phyloP scores from a whole-genome alignment of 257 asterid genomes.

The Echium plantagineum region DNA sequence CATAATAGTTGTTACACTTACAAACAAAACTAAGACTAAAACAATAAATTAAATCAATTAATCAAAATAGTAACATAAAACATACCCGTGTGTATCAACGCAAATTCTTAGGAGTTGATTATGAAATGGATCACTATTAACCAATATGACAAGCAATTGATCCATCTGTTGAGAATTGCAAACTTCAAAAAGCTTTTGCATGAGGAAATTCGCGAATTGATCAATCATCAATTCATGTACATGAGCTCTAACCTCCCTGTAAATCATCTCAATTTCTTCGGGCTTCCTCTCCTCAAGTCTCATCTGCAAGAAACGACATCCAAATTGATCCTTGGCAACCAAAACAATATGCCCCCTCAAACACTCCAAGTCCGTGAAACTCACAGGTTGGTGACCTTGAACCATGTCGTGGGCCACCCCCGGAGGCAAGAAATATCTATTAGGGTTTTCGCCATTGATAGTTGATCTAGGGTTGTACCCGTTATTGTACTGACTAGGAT shows the following conservation, averaged over 20 bases:
- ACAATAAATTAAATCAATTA: not conserved
- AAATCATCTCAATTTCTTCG: constrained; percentile 28
- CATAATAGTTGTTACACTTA: not conserved
- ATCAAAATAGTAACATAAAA: constrained; percentile 18
- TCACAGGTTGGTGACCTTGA: not conserved
- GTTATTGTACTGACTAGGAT: constrained; percentile 2
- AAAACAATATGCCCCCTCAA: constrained; percentile 23
- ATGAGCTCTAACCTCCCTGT: constrained; percentile 29
- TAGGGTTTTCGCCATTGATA: constrained; percentile 5
- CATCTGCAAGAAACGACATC: constrained; percentile 37
- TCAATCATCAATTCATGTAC: constrained; percentile 40
- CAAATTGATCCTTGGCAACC: constrained; percentile 32
- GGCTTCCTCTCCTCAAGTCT: constrained; percentile 30
- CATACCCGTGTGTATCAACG: not conserved
- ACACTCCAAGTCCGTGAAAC: constrained; percentile 14
- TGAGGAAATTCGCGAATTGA: constrained; percentile 34
- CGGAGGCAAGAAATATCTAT: not conserved
- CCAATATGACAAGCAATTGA: constrained; percentile 15
- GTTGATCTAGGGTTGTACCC: not conserved
- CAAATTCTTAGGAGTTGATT: constrained; percentile 19
- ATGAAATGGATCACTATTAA: constrained; percentile 8
- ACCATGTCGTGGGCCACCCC: not conserved
- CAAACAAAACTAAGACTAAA: not conserved
- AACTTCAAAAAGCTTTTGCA: constrained; percentile 27
- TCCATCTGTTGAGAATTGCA: constrained; percentile 27